These are phyloP conservation scores for Penicillium subrubescens DNA, from an alignment of 495 filamentous ascomycete genomes.

Conservation along the genomic window DNA sequence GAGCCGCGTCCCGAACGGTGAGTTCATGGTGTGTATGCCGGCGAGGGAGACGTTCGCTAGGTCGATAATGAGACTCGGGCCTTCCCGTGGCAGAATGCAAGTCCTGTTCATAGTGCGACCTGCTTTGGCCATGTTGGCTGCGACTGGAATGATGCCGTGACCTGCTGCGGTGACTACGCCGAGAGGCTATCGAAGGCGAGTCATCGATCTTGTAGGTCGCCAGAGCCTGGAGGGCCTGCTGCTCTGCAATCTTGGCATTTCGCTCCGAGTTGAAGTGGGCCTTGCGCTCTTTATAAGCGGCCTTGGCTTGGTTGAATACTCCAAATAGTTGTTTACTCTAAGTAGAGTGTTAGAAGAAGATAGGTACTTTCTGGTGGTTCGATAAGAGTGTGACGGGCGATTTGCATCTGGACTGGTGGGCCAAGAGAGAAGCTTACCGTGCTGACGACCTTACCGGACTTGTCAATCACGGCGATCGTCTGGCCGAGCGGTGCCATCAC, in stretches of 20 bases:
- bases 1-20: conserved; percentile 28
- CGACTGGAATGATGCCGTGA: conserved; percentile 40
- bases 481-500: conserved; percentile 58
- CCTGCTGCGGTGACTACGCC: conserved; percentile 32
- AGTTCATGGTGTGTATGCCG: conserved; percentile 51
- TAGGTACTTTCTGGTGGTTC: background rate
- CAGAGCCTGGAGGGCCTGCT: conserved; percentile 50
- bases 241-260: conserved; percentile 56
- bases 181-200: conserved; percentile 48
- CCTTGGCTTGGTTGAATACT: conserved; percentile 85
- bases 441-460: conserved; percentile 88
- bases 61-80: conserved; percentile 24
- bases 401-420: conserved; percentile 4
- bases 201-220: conserved; percentile 55
- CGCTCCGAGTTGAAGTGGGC: conserved; percentile 71
- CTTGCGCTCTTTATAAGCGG: conserved; percentile 81
- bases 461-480: conserved; percentile 88
- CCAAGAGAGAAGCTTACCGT: conserved; percentile 62
- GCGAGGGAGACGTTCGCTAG: conserved; percentile 39
- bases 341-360: conserved; percentile 26
- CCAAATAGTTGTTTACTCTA: conserved; percentile 87
- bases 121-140: conserved; percentile 28
- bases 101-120: conserved; percentile 41
- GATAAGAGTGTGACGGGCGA: background rate
- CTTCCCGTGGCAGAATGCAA: conserved; percentile 25